A percentile compares a stretch with the other conserved stretches of the same genome.
phyloP scores from a whole-genome alignment of 129 eudicot species.

The Heracleum sosnowskyi region DNA sequence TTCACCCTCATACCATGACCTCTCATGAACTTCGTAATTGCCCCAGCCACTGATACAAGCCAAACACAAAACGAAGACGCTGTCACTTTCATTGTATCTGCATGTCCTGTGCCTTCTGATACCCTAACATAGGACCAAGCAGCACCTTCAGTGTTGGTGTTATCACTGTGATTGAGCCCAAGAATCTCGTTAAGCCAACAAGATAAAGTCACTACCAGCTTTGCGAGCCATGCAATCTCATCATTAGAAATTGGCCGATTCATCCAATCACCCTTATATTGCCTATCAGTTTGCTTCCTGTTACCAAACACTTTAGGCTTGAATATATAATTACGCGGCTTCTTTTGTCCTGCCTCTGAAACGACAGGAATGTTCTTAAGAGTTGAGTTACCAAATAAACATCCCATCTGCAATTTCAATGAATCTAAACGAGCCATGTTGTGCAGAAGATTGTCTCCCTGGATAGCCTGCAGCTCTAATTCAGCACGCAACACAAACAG shows the following conservation, averaged over 20 bases:
- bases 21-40: slow-evolving; percentile 40
- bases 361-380: slow-evolving; percentile 15
- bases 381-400: slow-evolving; percentile 50
- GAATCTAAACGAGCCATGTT: slow-evolving; percentile 47
- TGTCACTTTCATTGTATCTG: slow-evolving; percentile 38
- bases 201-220: slow-evolving; percentile 50
- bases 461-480: slow-evolving; percentile 61
- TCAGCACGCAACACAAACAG: slow-evolving; percentile 84
- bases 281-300: slow-evolving; percentile 26
- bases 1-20: slow-evolving; percentile 73
- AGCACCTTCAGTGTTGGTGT: not conserved
- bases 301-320: slow-evolving; percentile 53
- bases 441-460: slow-evolving; percentile 45
- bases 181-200: slow-evolving; percentile 55
- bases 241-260: slow-evolving; percentile 76
- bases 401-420: slow-evolving; percentile 46
- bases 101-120: slow-evolving; percentile 28
- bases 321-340: slow-evolving; percentile 54
- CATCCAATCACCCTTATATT: slow-evolving; percentile 91
- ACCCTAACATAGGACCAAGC: slow-evolving; percentile 53
- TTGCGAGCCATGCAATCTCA: slow-evolving; percentile 90
- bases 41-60: slow-evolving; percentile 25
- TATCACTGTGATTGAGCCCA: slow-evolving; percentile 42
- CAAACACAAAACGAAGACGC: slow-evolving; percentile 26
- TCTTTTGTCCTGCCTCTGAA: slow-evolving; percentile 22